Conservation (phyloP, 1,139 yeast genomes). For the Kodamaea arcana region DNA sequence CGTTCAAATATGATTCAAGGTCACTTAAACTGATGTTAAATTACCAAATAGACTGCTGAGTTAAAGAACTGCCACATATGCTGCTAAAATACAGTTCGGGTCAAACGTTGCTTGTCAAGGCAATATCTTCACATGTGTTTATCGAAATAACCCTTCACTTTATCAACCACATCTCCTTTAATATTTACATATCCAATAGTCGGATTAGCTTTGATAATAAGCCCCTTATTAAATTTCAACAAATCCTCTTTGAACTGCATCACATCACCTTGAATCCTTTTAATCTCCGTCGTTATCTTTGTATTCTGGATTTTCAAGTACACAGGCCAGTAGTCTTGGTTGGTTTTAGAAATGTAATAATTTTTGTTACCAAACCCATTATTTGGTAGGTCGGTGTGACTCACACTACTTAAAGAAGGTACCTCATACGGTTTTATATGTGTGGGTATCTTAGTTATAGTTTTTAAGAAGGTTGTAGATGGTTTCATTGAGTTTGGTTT, state of each 20-base stretch:
- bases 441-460: slow-evolving; percentile 20
- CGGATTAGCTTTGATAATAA: slow-evolving; percentile 43
- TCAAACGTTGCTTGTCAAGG: too few species aligned
- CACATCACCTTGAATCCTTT: slow-evolving; percentile 60
- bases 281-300: slow-evolving; percentile 56
- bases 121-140: slow-evolving; percentile 10
- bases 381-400: slow-evolving; percentile 30
- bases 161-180: slow-evolving; percentile 54
- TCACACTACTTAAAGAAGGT: slow-evolving; percentile 26
- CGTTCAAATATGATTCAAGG: too few species aligned
- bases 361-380: slow-evolving; percentile 40
- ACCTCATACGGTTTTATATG: slow-evolving; percentile 23
- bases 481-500: slow-evolving; percentile 27
- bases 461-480: slow-evolving; percentile 18
- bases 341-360: slow-evolving; percentile 52
- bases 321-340: slow-evolving; percentile 65
- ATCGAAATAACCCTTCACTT: slow-evolving; percentile 36
- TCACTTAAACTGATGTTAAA: too few species aligned
- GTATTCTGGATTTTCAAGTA: slow-evolving; percentile 57
- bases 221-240: slow-evolving; percentile 40
- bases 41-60: too few species aligned
- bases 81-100: too few species aligned
- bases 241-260: slow-evolving; percentile 57
- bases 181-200: slow-evolving; percentile 43
- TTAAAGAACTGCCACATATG: too few species aligned